Percentiles rank a stretch among this genome's conserved stretches.
These are phyloP conservation scores for Prunus mongolica DNA, from an alignment of 306 rosid genomes.

Conservation along the genomic window DNA sequence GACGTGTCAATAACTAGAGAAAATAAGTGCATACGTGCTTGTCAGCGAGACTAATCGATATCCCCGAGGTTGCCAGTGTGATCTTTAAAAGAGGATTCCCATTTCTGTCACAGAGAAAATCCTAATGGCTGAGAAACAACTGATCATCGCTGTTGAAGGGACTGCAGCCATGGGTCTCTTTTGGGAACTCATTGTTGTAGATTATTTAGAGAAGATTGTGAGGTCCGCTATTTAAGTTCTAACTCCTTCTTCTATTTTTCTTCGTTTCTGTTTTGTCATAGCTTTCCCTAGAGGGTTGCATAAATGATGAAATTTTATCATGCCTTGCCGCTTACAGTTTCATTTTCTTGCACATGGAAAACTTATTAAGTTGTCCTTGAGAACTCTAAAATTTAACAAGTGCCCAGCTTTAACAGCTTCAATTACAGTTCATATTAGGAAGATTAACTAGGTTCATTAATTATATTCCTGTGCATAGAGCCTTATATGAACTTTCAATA, in stretches of 20 bases:
- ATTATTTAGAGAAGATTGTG: constrained; percentile 71
- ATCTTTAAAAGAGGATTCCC: neutral
- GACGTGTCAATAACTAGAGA: neutral
- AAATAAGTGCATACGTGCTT: neutral
- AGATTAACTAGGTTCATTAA: neutral
- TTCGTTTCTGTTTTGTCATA: neutral
- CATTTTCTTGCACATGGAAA: neutral
- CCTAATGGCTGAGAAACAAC: constrained; percentile 66
- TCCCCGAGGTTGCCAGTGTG: neutral
- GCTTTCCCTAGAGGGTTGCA: neutral
- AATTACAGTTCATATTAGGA: neutral
- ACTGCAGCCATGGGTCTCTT: constrained; percentile 81
- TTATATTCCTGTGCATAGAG: neutral
- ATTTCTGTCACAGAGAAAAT: neutral
- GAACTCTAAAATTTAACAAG: neutral
- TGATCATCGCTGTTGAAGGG: constrained; percentile 64
- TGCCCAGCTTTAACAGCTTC: neutral
- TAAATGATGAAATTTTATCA: neutral
- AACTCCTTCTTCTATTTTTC: neutral
- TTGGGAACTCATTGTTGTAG: constrained; percentile 49
- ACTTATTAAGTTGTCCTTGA: neutral
- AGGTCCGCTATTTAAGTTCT: constrained; percentile 30
- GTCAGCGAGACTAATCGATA: neutral
- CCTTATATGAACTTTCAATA: neutral
- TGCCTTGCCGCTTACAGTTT: neutral